Evolutionary conservation across 495 filamentous ascomycete genomes (phyloP).

Genomic region (Acidomyces sp.): DNA sequence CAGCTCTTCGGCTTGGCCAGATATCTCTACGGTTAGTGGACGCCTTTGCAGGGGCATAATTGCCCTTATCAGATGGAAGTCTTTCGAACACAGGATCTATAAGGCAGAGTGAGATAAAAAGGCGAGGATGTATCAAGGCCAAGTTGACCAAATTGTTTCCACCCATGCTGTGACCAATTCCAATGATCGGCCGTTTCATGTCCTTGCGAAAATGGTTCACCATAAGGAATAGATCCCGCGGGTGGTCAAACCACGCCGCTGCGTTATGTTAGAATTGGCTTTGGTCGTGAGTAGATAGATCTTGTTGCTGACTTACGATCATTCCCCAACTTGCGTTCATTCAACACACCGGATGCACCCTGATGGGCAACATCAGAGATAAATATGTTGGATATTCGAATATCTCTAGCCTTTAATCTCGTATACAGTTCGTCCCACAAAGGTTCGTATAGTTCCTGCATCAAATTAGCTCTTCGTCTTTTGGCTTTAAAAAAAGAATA

Average conservation of each 20-base stretch:
- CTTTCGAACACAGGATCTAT: constrained; percentile 67
- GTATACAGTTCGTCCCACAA: constrained; percentile 33
- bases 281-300: not conserved
- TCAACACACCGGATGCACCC: constrained; percentile 29
- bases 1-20: constrained; percentile 29
- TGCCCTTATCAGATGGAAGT: constrained; percentile 20
- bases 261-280: not conserved
- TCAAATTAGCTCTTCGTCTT: not conserved
- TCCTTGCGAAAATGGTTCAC: constrained; percentile 69
- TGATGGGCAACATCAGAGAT: constrained; percentile 36
- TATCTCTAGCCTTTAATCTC: constrained; percentile 16
- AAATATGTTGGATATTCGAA: constrained; percentile 33
- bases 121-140: constrained; percentile 66
- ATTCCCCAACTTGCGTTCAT: constrained; percentile 31
- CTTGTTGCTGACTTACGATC: constrained; percentile 24
- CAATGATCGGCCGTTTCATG: constrained; percentile 81
- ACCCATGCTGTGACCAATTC: constrained; percentile 84
- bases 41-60: constrained; percentile 23
- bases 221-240: constrained; percentile 76
- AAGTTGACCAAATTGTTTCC: constrained; percentile 51
- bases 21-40: constrained; percentile 25
- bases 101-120: constrained; percentile 62
- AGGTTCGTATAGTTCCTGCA: constrained; percentile 35
- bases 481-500: not conserved
- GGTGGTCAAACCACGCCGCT: constrained; percentile 66